phyloP scores from a whole-genome alignment of 441 rosid genomes.

The Aleurites moluccanus region DNA sequence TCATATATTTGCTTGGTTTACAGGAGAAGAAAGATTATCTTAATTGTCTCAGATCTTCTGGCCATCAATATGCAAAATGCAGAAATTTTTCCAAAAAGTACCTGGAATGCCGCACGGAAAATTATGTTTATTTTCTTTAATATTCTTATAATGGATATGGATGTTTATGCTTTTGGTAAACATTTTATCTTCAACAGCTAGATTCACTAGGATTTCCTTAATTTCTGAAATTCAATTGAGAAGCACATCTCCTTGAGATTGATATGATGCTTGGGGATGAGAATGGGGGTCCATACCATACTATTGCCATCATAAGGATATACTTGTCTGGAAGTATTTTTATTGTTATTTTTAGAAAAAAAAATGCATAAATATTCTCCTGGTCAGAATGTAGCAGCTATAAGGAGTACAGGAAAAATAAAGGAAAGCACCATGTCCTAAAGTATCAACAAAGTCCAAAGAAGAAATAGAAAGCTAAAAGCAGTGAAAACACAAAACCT shows the following conservation, averaged over 20 bases:
- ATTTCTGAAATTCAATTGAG: background rate
- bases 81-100: conserved; percentile 65
- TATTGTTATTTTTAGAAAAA: background rate
- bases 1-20: conserved; percentile 13
- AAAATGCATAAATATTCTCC: background rate
- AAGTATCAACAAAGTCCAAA: background rate
- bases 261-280: background rate
- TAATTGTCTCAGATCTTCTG: conserved; percentile 65
- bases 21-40: conserved; percentile 91
- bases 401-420: background rate
- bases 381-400: background rate
- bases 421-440: background rate
- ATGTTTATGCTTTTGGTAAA: background rate
- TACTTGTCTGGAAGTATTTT: background rate
- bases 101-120: conserved; percentile 85
- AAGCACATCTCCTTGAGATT: background rate
- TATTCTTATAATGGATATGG: background rate
- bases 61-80: conserved; percentile 73
- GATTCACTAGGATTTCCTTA: conserved; percentile 5
- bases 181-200: background rate
- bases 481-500: background rate
- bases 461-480: background rate
- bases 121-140: conserved; percentile 30
- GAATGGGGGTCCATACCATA: background rate
- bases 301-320: background rate